These are phyloP conservation scores for Didymella pomorum DNA, from an alignment of 2,329 filamentous ascomycete species.

Conservation along the genomic window DNA sequence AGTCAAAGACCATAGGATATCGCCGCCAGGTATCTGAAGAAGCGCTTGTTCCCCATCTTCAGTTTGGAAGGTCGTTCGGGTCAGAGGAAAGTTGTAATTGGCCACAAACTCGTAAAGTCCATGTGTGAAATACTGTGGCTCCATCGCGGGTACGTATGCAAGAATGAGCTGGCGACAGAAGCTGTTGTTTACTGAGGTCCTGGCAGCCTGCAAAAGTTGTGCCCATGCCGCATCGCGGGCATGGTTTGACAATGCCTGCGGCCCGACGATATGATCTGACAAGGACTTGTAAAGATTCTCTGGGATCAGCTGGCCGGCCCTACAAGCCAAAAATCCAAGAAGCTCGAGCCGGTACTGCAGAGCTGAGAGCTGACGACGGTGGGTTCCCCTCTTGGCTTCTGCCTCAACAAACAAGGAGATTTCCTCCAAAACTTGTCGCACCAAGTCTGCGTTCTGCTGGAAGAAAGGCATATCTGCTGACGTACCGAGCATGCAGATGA, in stretches of 20 bases:
- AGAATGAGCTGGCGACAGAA: conserved; percentile 47
- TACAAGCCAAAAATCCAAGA: conserved; percentile 65
- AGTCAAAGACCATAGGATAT: conserved; percentile 85
- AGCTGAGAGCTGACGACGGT: conserved; percentile 27
- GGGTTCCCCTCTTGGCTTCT: conserved; percentile 27
- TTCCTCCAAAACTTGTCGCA: conserved; percentile 50
- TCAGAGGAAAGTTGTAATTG: conserved; percentile 46
- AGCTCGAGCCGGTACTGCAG: conserved; percentile 60
- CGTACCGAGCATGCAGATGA: conserved; percentile 52
- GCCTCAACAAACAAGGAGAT: conserved; percentile 46
- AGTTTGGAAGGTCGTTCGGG: conserved; percentile 24
- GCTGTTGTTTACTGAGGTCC: conserved; percentile 32
- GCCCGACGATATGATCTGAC: conserved; percentile 78
- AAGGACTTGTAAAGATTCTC: conserved; percentile 68
- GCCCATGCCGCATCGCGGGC: conserved; percentile 74
- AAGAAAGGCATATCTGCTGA: conserved; percentile 36
- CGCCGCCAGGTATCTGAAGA: conserved; percentile 63
- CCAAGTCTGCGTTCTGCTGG: conserved; percentile 34
- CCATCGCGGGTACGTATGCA: conserved; percentile 65
- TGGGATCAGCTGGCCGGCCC: conserved; percentile 69
- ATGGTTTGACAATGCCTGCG: conserved; percentile 64
- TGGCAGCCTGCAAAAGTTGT: conserved; percentile 37
- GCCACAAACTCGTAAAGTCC: conserved; percentile 71
- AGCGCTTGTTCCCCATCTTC: conserved; percentile 39
- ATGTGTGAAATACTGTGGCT: conserved; percentile 65